Base-by-base conservation (phyloP, 2,329 filamentous ascomycete genomes). In the Aureobasidium sp. region DNA sequence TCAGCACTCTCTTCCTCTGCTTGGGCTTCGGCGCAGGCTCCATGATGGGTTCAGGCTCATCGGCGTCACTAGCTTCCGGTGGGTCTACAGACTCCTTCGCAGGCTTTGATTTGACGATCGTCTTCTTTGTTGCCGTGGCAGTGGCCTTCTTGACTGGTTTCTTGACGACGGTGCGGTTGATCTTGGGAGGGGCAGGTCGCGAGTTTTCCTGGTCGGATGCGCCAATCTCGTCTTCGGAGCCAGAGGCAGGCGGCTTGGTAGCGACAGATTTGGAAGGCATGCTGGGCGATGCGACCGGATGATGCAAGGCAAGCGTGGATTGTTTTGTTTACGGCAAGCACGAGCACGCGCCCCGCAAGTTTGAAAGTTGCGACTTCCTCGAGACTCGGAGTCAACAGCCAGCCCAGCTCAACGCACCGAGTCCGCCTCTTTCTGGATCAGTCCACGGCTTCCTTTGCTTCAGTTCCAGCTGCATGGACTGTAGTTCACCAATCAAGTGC, bases 41-140 rank as follows among this genome's bases (percentile, higher is more conserved):
- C 54, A 58, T 58, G 29, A 22, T 31, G 12, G 54, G 29, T 62
- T 78, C 75, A 3, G 71, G 74, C 27, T 79, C 77, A 45, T 65
- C 63, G 31, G 70, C 68, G 47, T 72, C 70, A 67, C 74, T 78
- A n/a, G 66, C 73, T 54, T 73, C 70, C 35, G 61, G 66, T 31
- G 69, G 66, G 50, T 74, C 73, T 19, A 72, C 72, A 58, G 70
- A 70, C 64, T 79, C 78, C 15, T 73, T 79, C 9, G 71, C 69
- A 3, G 69, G 72, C 3, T 67, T 63, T 29, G 68, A 61, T 61
- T 72, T 76, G 29, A 68, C 67, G 62, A 74, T 76, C 0, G 69
- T 70, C 19, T 70, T 65, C 63, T 71, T 71, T 62, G 71, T 71
- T 4, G 68, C 67, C 60, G 67, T 61, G 12, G 70, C 58, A 31